Conservation (phyloP, 1,139 yeast genomes). For the Pichia sp. region DNA sequence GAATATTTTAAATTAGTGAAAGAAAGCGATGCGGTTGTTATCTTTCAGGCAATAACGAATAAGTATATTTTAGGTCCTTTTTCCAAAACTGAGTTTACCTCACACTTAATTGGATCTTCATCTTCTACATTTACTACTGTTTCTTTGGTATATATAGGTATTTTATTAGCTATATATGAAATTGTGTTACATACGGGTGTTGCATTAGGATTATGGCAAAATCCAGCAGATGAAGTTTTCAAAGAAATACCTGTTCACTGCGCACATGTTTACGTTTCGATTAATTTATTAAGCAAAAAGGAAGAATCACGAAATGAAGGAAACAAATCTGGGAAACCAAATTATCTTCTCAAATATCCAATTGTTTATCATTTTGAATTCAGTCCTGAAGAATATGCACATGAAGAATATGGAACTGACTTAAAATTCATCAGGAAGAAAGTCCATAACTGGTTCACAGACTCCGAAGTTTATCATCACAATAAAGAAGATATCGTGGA, state of each 20-base stretch:
- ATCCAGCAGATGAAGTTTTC: slow-evolving; percentile 62
- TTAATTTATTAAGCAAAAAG: slow-evolving; percentile 35
- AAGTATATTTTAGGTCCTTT: slow-evolving; percentile 16
- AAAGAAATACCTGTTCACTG: slow-evolving; percentile 70
- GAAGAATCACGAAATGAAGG: slow-evolving; percentile 19
- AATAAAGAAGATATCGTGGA: slow-evolving; percentile 27
- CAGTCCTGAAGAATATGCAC: slow-evolving; percentile 72
- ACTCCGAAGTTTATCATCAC: slow-evolving; percentile 40
- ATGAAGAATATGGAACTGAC: slow-evolving; percentile 67
- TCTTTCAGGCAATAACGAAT: slow-evolving; percentile 9
- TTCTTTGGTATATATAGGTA: slow-evolving; percentile 34
- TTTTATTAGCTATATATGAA: slow-evolving; percentile 39
- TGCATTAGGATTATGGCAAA: slow-evolving; percentile 46
- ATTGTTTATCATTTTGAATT: slow-evolving; percentile 67
- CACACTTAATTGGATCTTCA: slow-evolving; percentile 21
- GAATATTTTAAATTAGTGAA: neutral
- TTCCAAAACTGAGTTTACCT: slow-evolving; percentile 19
- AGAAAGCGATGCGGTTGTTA: slow-evolving; percentile 2
- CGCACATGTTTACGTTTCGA: slow-evolving; percentile 59
- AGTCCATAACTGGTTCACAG: slow-evolving; percentile 46
- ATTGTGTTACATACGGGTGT: slow-evolving; percentile 44
- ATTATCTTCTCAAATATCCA: slow-evolving; percentile 34
- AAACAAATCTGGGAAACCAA: slow-evolving; percentile 9
- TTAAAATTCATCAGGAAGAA: slow-evolving; percentile 55
- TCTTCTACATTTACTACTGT: slow-evolving; percentile 36